phyloP scores from a whole-genome alignment of 106 monocot species.

The Iris macrosiphon region DNA sequence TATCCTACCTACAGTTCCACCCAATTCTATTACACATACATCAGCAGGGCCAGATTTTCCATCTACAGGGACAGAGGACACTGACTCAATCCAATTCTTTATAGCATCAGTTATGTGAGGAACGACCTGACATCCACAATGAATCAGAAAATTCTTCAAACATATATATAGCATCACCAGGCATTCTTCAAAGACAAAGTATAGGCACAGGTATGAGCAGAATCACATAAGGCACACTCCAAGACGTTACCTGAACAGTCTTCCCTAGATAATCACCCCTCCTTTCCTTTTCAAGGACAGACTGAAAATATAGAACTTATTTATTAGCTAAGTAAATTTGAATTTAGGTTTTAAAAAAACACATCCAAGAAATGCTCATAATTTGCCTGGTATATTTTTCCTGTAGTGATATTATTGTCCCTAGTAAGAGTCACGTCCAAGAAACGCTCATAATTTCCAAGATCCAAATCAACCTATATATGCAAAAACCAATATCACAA shows the following conservation, averaged over 20 bases:
- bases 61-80: slow-evolving; percentile 61
- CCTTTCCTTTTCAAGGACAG: slow-evolving; percentile 81
- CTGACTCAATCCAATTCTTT: slow-evolving; percentile 68
- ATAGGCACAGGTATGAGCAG: no score
- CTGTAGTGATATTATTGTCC: slow-evolving; percentile 72
- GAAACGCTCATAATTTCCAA: slow-evolving; percentile 75
- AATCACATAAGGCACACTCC: no score
- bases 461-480: slow-evolving; percentile 62
- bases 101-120: slow-evolving; percentile 84
- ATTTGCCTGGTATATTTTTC: slow-evolving; percentile 57
- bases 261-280: slow-evolving; percentile 87
- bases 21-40: slow-evolving; percentile 79
- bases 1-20: slow-evolving; percentile 72
- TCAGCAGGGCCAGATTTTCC: slow-evolving; percentile 54
- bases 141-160: no score
- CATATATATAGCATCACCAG: no score
- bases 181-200: no score
- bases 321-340: background rate
- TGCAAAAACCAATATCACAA: no score
- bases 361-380: background rate
- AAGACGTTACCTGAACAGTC: slow-evolving; percentile 65
- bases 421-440: slow-evolving; percentile 61
- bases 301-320: slow-evolving; percentile 32
- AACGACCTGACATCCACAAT: slow-evolving; percentile 39
- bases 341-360: background rate